These are phyloP conservation scores for Colletotrichum sp. DNA, from an alignment of 2,329 filamentous ascomycete species.

Conservation along the genomic window DNA sequence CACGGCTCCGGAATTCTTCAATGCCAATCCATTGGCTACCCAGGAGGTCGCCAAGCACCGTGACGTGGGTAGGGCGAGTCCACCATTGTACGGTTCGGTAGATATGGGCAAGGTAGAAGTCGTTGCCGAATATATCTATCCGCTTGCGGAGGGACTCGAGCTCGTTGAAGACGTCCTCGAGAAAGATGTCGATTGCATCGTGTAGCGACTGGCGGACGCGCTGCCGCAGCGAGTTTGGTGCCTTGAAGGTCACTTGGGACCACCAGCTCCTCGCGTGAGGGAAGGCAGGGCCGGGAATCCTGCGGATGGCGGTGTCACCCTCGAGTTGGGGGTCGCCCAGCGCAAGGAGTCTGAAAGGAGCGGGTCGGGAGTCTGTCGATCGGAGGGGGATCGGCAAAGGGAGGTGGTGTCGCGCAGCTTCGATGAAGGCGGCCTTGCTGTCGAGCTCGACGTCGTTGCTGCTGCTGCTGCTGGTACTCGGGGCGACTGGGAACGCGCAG, in stretches of 20 bases:
- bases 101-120: constrained; percentile 92
- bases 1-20: constrained; percentile 79
- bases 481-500: constrained; percentile 77
- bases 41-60: constrained; percentile 87
- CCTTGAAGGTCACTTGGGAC: constrained; percentile 53
- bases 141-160: constrained; percentile 76
- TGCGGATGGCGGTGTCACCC: constrained; percentile 84
- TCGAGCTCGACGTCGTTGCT: constrained; percentile 14
- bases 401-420: constrained; percentile 40
- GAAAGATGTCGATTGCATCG: constrained; percentile 64
- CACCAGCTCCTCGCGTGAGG: constrained; percentile 56
- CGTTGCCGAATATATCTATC: constrained; percentile 90
- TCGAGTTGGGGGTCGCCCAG: constrained; percentile 94
- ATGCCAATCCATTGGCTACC: constrained; percentile 95
- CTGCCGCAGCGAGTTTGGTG: constrained; percentile 52
- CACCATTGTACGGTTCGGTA: constrained; percentile 86
- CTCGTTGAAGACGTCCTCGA: constrained; percentile 72
- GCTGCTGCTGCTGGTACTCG: constrained; percentile 10
- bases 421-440: constrained; percentile 36
- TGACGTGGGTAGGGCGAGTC: constrained; percentile 83
- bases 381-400: constrained; percentile 22
- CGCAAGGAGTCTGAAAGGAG: constrained; percentile 86
- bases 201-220: constrained; percentile 60
- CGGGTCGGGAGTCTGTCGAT: constrained; percentile 40
- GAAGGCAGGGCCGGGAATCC: constrained; percentile 55